Percentiles rank a stretch among this genome's conserved stretches.
Evolutionary conservation across 306 rosid species (phyloP).

Genomic region (Alnus glutinosa): DNA sequence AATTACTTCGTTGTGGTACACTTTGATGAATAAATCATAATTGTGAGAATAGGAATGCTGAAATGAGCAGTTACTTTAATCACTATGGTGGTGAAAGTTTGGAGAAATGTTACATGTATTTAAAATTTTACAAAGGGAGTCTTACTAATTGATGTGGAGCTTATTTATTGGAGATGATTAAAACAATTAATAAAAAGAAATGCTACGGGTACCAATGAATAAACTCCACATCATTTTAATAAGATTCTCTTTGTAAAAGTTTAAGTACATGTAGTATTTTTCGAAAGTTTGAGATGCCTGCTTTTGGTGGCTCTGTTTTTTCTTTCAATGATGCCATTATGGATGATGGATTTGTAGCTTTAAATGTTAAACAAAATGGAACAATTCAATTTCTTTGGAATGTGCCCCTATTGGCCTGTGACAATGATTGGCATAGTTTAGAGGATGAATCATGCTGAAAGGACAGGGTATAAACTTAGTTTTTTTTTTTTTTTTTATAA

Average conservation of each 20-base stretch:
- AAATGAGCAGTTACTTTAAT: neutral
- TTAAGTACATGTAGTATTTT: too few relatives aligned
- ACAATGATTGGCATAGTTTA: neutral
- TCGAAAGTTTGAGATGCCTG: neutral
- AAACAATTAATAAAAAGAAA: too few relatives aligned
- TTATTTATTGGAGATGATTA: too few relatives aligned
- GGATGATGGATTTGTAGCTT: neutral
- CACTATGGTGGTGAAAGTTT: neutral
- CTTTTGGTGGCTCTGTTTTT: neutral
- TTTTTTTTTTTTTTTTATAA: neutral
- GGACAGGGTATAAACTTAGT: neutral
- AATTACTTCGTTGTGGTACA: neutral
- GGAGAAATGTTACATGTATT: too few relatives aligned
- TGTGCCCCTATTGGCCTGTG: neutral
- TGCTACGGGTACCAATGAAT: too few relatives aligned
- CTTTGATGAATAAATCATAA: neutral
- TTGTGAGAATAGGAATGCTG: neutral
- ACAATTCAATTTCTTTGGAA: neutral
- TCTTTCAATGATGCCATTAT: neutral
- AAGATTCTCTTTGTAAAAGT: too few relatives aligned
- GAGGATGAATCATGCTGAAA: neutral
- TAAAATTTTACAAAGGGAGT: too few relatives aligned
- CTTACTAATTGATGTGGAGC: too few relatives aligned
- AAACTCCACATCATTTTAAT: too few relatives aligned
- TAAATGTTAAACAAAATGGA: neutral